Evolutionary conservation across 2,329 filamentous ascomycete genomes (phyloP), one percentile per base, ranked within the genome.

Genomic region (Aaosphaeria pasadenensis): DNA sequence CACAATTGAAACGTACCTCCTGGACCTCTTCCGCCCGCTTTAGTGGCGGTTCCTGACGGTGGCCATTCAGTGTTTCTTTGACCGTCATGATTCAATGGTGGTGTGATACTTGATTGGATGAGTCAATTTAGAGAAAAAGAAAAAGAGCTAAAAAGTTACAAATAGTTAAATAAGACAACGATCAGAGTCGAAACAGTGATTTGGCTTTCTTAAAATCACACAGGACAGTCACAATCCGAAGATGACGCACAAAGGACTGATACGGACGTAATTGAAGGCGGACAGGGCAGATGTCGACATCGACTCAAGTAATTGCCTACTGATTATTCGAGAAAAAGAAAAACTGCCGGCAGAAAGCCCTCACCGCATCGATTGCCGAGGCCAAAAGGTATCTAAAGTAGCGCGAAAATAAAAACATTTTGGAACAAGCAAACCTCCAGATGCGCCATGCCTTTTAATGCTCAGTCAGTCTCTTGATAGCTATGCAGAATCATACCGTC

Each of bases 1-100:
- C 30, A 11, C 30, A 30, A 30, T 11, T 13, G 9, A 9, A 13
- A 36, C 60, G 42, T 60, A 71, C 69, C 48, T 71, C 67, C 58
- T 70, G 60, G 46, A 69, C 67, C 52, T 72, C 69, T 30, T 67
- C 64, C 9, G 69, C 64, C 24, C 67, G 59, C 39, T 59, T 58
- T 39, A 67, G 59, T 29, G 60, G 59, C 38, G 53, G 47, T 39
- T 62, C 56, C 5, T 46, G 35, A 30, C 49, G 49, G 17, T 11
- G 9, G 9, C 39, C 24, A 40, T 40, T 40, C 13, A 11, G 33
- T 36, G 33, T 11, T 13, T 11, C 33, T 36, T 36, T 13, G 33
- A 36, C 9, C 9, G 33, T 36, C 33, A 36, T 36, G 33, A 13
- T 36, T 24, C 17, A 24, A 24, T 24, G 17, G 17, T 24, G 17